Evolutionary conservation across 495 filamentous ascomycete genomes (phyloP), one percentile per base, ranked within the genome.

Genomic region (Parachaetomium inaequale): DNA sequence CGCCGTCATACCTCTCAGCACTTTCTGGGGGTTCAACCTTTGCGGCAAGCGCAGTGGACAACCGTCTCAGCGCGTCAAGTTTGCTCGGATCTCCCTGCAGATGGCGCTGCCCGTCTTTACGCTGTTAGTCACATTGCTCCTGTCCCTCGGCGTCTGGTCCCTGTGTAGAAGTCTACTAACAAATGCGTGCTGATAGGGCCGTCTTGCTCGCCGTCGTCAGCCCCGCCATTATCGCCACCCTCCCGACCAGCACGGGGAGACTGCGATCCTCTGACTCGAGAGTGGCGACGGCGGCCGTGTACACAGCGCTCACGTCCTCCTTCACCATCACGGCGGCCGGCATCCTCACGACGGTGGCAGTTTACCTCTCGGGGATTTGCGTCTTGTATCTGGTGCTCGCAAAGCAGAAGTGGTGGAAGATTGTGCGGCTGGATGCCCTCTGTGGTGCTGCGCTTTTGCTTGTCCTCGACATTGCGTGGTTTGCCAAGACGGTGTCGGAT

Each of bases 351-450:
- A 49, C 54, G 1, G n/a, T 29, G 7, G 52, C 60, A 0, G 19
- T 47, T 10, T 57, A 63, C 45, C 26, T 63, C 46, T 15, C 25
- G 14, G 34, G 26, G 0, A 3, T 55, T 17, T 54, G 15, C 17
- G 52, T 50, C 2, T 28, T 50, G 6, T 63, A 63, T 21, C 3
- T 63, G 42, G 60, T 26, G 21, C 4, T 63, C 29, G 25, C 19
- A 0, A 47, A 26, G 29, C 21, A 40, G 25, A 49, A 51, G 54
- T 63, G 60, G 60, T 63, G 60, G 60, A 47, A 36, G 1, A 11
- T 34, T 4, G 2, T 63, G 23, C 34, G 34, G 25, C 2, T 63
- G 8, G 60, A 63, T 40, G 21, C 60, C 10, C 10, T 46, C 2
- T 21, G 43, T 32, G 60, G 43, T 0, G 34, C 29, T 5, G 60